phyloP scores from a whole-genome alignment of 2,329 filamentous ascomycete genomes.

The Pyricularia pennisetigena region DNA sequence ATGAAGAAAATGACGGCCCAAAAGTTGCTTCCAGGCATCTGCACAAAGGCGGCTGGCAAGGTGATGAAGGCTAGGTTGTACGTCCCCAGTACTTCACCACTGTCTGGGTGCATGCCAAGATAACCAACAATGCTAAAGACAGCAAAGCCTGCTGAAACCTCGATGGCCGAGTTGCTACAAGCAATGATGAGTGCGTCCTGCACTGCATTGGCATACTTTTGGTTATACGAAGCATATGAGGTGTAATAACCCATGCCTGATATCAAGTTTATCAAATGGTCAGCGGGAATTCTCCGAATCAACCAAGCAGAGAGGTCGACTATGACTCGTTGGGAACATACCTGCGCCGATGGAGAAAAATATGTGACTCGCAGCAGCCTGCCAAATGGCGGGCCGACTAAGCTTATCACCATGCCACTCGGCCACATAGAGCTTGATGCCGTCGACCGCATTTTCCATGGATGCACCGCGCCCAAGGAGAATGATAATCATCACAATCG shows the following conservation, averaged over 20 bases:
- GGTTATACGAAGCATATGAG: not conserved
- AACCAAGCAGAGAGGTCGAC: not conserved
- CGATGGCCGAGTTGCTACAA: not conserved
- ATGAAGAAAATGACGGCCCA: not conserved
- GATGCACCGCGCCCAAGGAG: not conserved
- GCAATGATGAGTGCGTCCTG: constrained; percentile 1
- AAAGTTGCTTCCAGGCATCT: not conserved
- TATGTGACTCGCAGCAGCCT: not conserved
- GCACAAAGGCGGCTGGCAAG: not conserved
- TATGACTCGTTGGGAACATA: not conserved
- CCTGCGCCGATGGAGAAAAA: not conserved
- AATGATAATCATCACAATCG: not conserved
- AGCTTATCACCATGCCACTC: not conserved
- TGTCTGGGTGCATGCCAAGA: not conserved
- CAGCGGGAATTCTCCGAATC: not conserved
- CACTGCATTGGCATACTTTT: not conserved
- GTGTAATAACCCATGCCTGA: not conserved
- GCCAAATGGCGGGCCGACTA: not conserved
- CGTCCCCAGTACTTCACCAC: not conserved
- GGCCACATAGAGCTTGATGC: not conserved
- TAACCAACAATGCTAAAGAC: not conserved
- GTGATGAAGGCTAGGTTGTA: not conserved
- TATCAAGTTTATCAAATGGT: not conserved
- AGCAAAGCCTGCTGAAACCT: not conserved
- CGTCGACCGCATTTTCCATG: not conserved